Evolutionary conservation across 441 rosid species (phyloP), one percentile per base, ranked within the genome.

Genomic region (Croton laevigatus): DNA sequence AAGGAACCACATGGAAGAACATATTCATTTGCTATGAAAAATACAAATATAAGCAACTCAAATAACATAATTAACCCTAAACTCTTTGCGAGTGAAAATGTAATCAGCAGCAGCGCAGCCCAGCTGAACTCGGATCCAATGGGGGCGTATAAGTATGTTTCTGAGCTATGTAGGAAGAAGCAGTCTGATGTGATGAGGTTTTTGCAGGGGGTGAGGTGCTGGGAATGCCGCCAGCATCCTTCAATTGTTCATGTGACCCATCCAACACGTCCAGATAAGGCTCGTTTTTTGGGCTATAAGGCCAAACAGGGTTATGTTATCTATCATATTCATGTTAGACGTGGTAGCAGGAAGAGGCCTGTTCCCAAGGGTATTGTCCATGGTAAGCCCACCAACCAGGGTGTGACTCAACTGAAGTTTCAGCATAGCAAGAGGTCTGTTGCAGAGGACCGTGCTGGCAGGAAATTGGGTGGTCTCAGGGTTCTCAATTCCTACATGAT

Each of bases 361-460:
- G 96, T 94, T 65, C 89, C 98, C 66, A 94, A 94, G 81, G 97
- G 98, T 86, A 94, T 94, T 71, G 97, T 94, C 49, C 92, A 92
- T 77, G 99, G 99, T 46, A 94, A 94, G 82, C 99, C 99, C 59
- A 93, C 98, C 4, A 95, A 95, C 91, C 98, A 95, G 88, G 97
- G 99, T 79, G 98, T 95, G 5, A 95, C 99, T 16, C 99, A 95
- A 70, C 86, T 95, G 75, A 95, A 95, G 80, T 95, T 95, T 66
- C 98, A 93, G 86, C 82, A 97, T 12, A 91, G 98, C 84, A 95
- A 95, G 94, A 81, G 99, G 61, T 91, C 97, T 32, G 97, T 95
- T 54, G 98, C 99, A 0, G 99, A 95, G 87, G 97, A 95, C 84
- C 97, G 99, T 70, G 98, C 99, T 77, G 98, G 99, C 14, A 81